Base-by-base conservation (phyloP, 2,329 filamentous ascomycete genomes). In the Nemania abortiva region DNA sequence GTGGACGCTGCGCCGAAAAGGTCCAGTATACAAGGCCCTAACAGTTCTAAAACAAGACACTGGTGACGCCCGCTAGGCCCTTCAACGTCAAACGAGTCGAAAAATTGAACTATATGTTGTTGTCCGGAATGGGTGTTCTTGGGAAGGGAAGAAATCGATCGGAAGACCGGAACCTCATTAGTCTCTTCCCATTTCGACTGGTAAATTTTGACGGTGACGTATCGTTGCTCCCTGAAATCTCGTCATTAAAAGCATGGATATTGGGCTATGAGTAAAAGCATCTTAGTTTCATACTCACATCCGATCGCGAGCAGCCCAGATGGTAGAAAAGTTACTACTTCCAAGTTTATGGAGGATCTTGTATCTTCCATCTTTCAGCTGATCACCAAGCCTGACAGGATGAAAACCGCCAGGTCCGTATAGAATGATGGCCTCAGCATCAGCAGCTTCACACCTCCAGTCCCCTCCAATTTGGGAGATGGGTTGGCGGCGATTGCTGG, bases 321-420 rank as follows among this genome's bases (percentile, higher is more conserved):
- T 58, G 9, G 70, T 74, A 11, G 70, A 70, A 47, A 65, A 71
- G 50, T 65, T 60, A 24, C 72, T 71, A 42, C 62, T 58, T 55
- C 72, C 72, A 10, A 75, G 56, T 29, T 73, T 75, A 24, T 74
- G 72, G 3, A 73, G 24, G 27, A 74, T 60, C 15, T 60, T 61
- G 39, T 74, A 75, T 20, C 70, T 52, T 42, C 58, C 62, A 9
- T 47, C n/a, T 18, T 68, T 65, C 22, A 74, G 59, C 6, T 47
- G 20, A 24, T 74, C 73, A 15, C 68, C 66, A 2, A 75, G 50
- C n/a, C n/a, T 37, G 24, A 74, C 37, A 29, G 73, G 71, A 53
- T 74, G 72, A 45, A 68, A 73, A 10, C 72, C 73, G 9, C 69
- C 70, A 18, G 65, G 50, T 9, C 47, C 22, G 50, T 74, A 75